phyloP scores from a whole-genome alignment of 768 basidiomycete species.

The Mycena metata region DNA sequence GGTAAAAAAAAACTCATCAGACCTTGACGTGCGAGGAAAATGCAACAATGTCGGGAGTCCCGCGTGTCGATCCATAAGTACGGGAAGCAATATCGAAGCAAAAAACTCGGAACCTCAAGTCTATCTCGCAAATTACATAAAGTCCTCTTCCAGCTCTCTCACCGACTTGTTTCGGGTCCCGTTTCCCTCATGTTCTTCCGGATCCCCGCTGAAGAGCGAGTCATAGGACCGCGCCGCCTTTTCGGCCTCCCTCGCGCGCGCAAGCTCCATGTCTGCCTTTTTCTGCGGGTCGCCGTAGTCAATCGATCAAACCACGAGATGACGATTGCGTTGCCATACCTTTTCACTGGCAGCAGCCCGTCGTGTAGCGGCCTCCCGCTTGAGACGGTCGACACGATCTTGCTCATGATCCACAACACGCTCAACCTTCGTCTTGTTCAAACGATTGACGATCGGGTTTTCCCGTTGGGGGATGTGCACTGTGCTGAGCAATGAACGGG shows the following conservation, averaged over 20 bases:
- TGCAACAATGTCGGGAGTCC: neutral
- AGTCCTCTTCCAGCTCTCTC: slow-evolving; percentile 88
- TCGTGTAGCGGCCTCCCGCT: slow-evolving; percentile 76
- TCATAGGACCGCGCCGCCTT: slow-evolving; percentile 93
- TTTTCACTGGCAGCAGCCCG: slow-evolving; percentile 74
- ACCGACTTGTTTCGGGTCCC: slow-evolving; percentile 70
- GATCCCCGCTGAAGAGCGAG: slow-evolving; percentile 76
- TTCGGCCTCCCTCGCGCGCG: slow-evolving; percentile 83
- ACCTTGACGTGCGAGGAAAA: slow-evolving; percentile 3
- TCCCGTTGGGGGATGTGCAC: slow-evolving; percentile 86
- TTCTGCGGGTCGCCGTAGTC: slow-evolving; percentile 60
- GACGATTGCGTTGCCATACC: slow-evolving; percentile 55
- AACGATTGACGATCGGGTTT: slow-evolving; percentile 90
- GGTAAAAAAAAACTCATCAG: neutral
- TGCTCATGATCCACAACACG: slow-evolving; percentile 91
- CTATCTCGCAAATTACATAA: slow-evolving; percentile 69
- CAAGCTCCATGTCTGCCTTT: slow-evolving; percentile 83
- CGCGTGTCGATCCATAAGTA: neutral
- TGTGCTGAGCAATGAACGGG: slow-evolving; percentile 44
- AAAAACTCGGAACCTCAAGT: slow-evolving; percentile 7
- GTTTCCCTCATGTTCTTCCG: slow-evolving; percentile 65
- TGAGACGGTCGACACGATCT: slow-evolving; percentile 85
- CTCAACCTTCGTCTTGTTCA: slow-evolving; percentile 94
- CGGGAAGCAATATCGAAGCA: slow-evolving; percentile 7
- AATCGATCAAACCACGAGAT: neutral